Evolutionary conservation across 2,329 filamentous ascomycete genomes (phyloP).

Genomic region (Myriosclerotinia curreyana): DNA sequence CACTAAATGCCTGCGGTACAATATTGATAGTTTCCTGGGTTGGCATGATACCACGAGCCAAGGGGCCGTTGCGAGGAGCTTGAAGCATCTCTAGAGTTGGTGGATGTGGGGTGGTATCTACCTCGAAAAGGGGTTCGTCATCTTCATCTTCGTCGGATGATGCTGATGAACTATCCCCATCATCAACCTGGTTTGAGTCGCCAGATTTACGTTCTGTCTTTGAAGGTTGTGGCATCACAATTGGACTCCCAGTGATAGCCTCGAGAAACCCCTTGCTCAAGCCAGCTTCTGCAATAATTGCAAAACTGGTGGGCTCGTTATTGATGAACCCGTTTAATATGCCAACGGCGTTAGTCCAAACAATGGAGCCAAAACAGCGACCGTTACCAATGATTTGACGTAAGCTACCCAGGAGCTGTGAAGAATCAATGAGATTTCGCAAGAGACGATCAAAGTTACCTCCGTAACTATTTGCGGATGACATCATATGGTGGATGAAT

Average conservation of each 20-base stretch:
- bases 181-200: conserved; percentile 12
- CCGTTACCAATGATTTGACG: conserved; percentile 79
- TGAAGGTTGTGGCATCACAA: conserved; percentile 37
- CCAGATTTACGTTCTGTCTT: conserved; percentile 27
- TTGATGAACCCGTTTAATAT: conserved; percentile 97
- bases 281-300: conserved; percentile 90
- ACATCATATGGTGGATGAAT: conserved; percentile 95
- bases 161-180: conserved; percentile 10
- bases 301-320: conserved; percentile 96
- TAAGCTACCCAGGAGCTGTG: conserved; percentile 75
- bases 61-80: conserved; percentile 43
- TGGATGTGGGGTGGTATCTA: conserved; percentile 50
- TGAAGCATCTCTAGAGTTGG: conserved; percentile 51
- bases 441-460: conserved; percentile 87
- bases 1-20: conserved; percentile 84
- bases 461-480: conserved; percentile 62
- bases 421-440: conserved; percentile 91
- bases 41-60: conserved; percentile 75
- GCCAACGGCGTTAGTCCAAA: conserved; percentile 92
- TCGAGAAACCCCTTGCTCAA: conserved; percentile 83
- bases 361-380: conserved; percentile 78
- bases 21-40: conserved; percentile 83
- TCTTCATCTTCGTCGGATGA: conserved; percentile 38
- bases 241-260: conserved; percentile 61
- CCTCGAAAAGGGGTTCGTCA: conserved; percentile 36